Base-by-base conservation (phyloP, 1,284 basidiomycete genomes). In the Volvariella surrecta region DNA sequence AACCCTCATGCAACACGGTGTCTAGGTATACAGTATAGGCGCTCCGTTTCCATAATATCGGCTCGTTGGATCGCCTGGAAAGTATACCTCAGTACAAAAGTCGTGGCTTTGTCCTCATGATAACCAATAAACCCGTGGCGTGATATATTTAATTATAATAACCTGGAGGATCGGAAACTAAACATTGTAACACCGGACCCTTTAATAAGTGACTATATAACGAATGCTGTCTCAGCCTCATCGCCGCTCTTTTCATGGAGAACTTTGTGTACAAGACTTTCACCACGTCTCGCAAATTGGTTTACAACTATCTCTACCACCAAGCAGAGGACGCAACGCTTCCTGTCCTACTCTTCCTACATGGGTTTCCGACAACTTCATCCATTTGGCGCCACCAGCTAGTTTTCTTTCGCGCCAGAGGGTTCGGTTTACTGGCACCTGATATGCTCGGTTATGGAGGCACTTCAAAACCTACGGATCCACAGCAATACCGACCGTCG, bases 371-470 rank as follows among this genome's bases (percentile, higher is more conserved):
- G 1, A 62, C 61, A 4, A 61, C 60, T 8, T 64, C 71, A 0
- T 58, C 57, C 43, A 62, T 67, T 42, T 76, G 74, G 74, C 54
- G 57, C 17, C 53, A 64, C 39, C 70, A 73, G 48, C 62, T 73
- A 21, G 48, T 58, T 1, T 67, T 62, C 51, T 73, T 76, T 58
- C 43, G 59, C 31, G 49, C 53, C 11, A 52, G 58, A 18, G 75
- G 75, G 2, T 76, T 69, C 50, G 64, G 71, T 13, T 51, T 77
- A 40, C 54, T 79, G 46, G 71, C 66, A 2, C 75, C 73, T 8
- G 73, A 77, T 54, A 63, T 71, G 60, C 64, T 76, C 9, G 76
- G 74, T 3, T 76, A 75, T 43, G 74, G 71, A 10, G 65, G 62
- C 2, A 74, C 73, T 13, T 66, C 68, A 50, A 75, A 73, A 50